Percentiles rank a stretch among this genome's conserved stretches.
Conservation (phyloP, 306 rosid genomes). For the Citrullus colocynthis region DNA sequence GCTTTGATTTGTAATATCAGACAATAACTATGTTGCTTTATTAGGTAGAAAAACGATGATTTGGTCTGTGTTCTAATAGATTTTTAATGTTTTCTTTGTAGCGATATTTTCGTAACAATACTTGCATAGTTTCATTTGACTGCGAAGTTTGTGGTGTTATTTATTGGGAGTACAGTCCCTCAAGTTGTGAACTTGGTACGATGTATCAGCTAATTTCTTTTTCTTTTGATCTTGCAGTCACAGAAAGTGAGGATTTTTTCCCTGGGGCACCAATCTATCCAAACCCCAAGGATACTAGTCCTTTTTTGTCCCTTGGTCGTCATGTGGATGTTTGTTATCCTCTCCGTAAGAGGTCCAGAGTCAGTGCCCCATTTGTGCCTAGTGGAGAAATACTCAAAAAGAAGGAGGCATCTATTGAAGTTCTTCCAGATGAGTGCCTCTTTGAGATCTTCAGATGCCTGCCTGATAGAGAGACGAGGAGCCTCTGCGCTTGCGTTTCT, state of each 20-base stretch:
- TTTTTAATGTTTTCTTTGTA: background rate
- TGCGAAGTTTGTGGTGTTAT: background rate
- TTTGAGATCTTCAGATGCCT: constrained; percentile 83
- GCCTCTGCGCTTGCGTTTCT: constrained; percentile 62
- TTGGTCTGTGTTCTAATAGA: background rate
- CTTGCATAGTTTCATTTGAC: background rate
- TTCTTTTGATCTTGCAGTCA: constrained; percentile 13
- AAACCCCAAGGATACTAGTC: constrained; percentile 69
- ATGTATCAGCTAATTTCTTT: background rate
- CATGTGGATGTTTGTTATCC: constrained; percentile 51
- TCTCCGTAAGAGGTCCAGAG: constrained; percentile 60
- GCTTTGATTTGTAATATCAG: background rate
- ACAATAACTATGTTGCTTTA: background rate
- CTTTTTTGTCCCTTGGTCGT: constrained; percentile 60
- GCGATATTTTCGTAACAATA: background rate
- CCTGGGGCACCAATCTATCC: constrained; percentile 52
- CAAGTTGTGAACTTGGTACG: background rate
- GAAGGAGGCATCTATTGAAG: constrained; percentile 52
- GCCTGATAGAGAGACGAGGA: constrained; percentile 67
- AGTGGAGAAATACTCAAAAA: constrained; percentile 42
- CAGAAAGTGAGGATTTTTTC: constrained; percentile 75
- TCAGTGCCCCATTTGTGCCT: constrained; percentile 41
- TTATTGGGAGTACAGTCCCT: background rate
- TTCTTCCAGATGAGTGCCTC: constrained; percentile 86
- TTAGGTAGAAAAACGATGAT: background rate